Conservation (phyloP, 2,329 filamentous ascomycete genomes). For the Xylaria polymorpha region DNA sequence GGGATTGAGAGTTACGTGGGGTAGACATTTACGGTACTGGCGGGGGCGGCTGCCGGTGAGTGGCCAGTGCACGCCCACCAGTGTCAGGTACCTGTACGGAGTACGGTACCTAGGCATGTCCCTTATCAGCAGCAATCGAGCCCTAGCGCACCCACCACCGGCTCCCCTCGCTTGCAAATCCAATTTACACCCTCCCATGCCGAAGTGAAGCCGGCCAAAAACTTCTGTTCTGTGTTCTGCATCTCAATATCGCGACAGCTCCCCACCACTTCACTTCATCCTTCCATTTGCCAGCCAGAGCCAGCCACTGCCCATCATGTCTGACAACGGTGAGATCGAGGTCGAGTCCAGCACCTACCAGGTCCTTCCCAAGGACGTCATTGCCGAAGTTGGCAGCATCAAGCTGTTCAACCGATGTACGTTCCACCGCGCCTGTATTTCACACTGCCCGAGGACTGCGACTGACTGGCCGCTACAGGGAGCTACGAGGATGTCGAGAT, state of each 20-base stretch:
- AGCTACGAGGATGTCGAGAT: constrained; percentile 99
- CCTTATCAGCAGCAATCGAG: constrained; percentile 28
- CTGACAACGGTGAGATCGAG: constrained; percentile 84
- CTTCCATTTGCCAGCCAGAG: constrained; percentile 38
- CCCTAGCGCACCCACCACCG: constrained; percentile 42
- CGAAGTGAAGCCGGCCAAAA: constrained; percentile 48
- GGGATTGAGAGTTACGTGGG: not conserved
- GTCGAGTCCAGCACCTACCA: constrained; percentile 72
- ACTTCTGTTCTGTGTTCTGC: constrained; percentile 44
- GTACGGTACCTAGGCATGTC: constrained; percentile 8
- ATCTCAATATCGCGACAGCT: constrained; percentile 49
- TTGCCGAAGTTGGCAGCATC: constrained; percentile 78
- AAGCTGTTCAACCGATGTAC: constrained; percentile 79
- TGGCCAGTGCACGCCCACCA: constrained; percentile 10
- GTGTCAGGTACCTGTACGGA: not conserved
- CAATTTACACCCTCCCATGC: constrained; percentile 36
- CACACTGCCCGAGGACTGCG: not conserved
- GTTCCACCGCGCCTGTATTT: constrained; percentile 41
- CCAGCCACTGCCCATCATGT: constrained; percentile 68
- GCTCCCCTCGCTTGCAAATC: constrained; percentile 39
- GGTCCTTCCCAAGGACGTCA: constrained; percentile 83
- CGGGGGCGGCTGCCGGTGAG: not conserved
- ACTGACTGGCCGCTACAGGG: constrained; percentile 42
- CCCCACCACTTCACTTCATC: constrained; percentile 48
- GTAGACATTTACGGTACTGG: not conserved